Base-by-base conservation (phyloP, 176 grass and related monocot species). In the Dactylis glomerata region DNA sequence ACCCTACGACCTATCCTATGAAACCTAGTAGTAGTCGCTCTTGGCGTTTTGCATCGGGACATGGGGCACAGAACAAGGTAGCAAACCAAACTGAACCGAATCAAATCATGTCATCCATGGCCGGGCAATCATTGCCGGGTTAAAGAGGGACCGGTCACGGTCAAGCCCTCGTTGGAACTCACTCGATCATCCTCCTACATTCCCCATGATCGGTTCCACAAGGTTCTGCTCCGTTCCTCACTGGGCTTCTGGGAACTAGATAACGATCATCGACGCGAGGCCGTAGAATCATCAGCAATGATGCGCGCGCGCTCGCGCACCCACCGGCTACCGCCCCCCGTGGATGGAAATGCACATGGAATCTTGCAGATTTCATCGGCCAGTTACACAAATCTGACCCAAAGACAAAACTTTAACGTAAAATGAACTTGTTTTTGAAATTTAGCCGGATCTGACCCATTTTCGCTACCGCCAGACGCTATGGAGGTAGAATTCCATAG, bases 141-240 rank as follows among this genome's bases (percentile, higher is more conserved):
- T 82, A 70, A 71, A 56, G 80, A 4, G 47, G 6, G 6, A 56
- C 42, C 44, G 20, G 32, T 38, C 3, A 40, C 77, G 4, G 40
- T 10, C 24, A 1, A 17, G 9, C 46, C 1, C 28, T 20, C n/a
- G 75, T 26, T 46, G n/a, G 76, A 13, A 44, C 77, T 79, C 42
- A 14, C 45, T 81, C 47, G 47, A 82, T 40, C 32, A 13, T 70
- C 41, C 68, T 80, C 78, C 63, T 47, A 42, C 28, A 0, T 20
- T 38, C 70, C 10, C 16, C 82, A 38, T 75, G 8, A 64, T 84
- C 70, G 17, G 62, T 42, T 84, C 56, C 82, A 38, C 56, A 38
- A 1, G n/a, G n/a, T n/a, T n/a, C n/a, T n/a, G n/a, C n/a, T n/a
- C n/a, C 22, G 34, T 37, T 20, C 76, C 5, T 80, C 14, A 2